Evolutionary conservation across 805 yeast genomes (phyloP), one percentile per base, ranked within the genome.

Genomic region (Teunomyces kruisii): DNA sequence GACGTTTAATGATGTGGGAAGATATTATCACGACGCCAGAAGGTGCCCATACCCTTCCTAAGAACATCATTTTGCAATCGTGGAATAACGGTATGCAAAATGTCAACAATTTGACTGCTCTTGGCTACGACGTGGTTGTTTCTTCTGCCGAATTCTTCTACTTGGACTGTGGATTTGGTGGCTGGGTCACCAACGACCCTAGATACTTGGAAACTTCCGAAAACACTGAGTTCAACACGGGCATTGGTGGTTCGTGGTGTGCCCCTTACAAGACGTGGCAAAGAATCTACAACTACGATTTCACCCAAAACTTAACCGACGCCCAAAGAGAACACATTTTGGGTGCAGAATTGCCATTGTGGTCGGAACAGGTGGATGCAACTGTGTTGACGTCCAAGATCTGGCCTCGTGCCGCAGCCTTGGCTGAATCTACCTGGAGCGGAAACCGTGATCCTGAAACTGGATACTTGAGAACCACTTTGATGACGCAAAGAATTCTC

Each of bases 211-310:
- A 58, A 37, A 46, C 43, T n/a, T 51, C 53, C 6, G 51, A 43
- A 4, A 54, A 55, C 32, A 51, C 48, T 6, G 59, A 45, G 14
- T 64, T 62, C 55, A 68, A 68, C 51, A 47, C 54, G 14, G 63
- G 64, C 4, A 29, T 37, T 31, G 72, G 68, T 17, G 73, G 74
- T 6, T 61, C 69, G 2, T 69, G 72, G 70, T 70, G 76, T 49
- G 68, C 60, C 22, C 75, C 76, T 6, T 72, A 72, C 57, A 72
- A 70, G 52, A 67, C 70, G 1, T 72, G 73, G 73, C 75, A 71
- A 49, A 50, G 70, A 41, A 68, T 72, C 36, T 71, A 70, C 50
- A 53, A 57, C 45, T 68, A 52, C 43, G 74, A 70, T 45, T 55
- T 70, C 42, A 50, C 64, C 13, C 55, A 54, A 9, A 57, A 56